Conservation (phyloP, 2,329 filamentous ascomycete genomes). For the Neoascochyta sp. region DNA sequence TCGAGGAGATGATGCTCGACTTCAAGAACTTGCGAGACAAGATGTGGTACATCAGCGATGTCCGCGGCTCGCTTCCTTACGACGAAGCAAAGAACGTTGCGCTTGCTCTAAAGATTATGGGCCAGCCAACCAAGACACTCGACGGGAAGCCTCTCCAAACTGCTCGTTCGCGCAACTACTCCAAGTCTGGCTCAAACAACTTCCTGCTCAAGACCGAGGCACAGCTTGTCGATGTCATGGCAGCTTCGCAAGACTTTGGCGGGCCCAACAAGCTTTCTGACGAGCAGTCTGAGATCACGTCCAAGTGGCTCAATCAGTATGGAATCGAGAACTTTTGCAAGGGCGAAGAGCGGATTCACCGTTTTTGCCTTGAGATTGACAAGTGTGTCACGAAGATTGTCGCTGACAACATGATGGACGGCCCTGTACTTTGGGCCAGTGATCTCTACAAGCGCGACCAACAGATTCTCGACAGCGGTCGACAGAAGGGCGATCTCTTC, state of each 20-base stretch:
- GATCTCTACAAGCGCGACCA: constrained; percentile 81
- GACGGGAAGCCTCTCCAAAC: constrained; percentile 40
- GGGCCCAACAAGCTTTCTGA: constrained; percentile 95
- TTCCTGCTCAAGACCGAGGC: constrained; percentile 78
- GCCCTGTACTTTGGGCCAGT: constrained; percentile 87
- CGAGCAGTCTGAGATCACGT: constrained; percentile 82
- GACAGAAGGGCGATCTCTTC: constrained; percentile 49
- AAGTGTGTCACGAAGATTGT: constrained; percentile 81
- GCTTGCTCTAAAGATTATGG: constrained; percentile 87
- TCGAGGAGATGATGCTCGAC: constrained; percentile 70
- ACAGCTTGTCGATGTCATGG: constrained; percentile 82
- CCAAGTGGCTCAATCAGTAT: constrained; percentile 75
- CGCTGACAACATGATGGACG: constrained; percentile 77
- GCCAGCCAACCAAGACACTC: constrained; percentile 48
- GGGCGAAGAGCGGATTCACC: constrained; percentile 90
- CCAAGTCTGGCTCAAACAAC: constrained; percentile 47
- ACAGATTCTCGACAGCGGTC: constrained; percentile 52
- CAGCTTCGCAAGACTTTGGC: constrained; percentile 76
- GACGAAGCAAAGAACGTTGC: constrained; percentile 84
- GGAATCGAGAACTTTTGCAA: constrained; percentile 90
- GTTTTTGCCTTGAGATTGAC: constrained; percentile 87
- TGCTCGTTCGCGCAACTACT: constrained; percentile 43
- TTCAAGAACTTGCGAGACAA: constrained; percentile 80
- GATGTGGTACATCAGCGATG: constrained; percentile 98
- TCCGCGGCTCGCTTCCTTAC: constrained; percentile 83